These are phyloP conservation scores for Cutaneotrichosporon sp. DNA, from an alignment of 1,284 basidiomycete genomes.

Conservation along the genomic window DNA sequence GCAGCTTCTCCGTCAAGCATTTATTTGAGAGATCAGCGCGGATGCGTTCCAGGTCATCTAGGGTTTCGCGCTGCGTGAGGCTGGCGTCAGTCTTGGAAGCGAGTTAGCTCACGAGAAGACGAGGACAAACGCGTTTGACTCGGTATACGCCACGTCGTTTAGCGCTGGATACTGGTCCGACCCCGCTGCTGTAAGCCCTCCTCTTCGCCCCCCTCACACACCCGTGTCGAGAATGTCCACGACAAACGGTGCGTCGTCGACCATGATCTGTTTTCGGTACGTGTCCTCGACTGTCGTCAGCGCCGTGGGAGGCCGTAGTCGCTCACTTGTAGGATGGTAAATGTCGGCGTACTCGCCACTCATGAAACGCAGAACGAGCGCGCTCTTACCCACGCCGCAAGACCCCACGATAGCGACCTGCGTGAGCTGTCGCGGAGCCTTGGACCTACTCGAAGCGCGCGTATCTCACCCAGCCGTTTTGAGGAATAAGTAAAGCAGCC, in stretches of 20 bases:
- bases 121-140: slow-evolving; percentile 37
- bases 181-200: slow-evolving; percentile 24
- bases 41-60: slow-evolving; percentile 28
- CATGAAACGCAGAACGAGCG: slow-evolving; percentile 36
- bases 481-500: neutral
- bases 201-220: neutral
- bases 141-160: slow-evolving; percentile 34
- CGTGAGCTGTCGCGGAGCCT: neutral
- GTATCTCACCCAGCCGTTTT: neutral
- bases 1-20: slow-evolving; percentile 15
- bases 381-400: slow-evolving; percentile 39
- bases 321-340: slow-evolving; percentile 39
- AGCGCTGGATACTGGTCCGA: slow-evolving; percentile 34
- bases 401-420: slow-evolving; percentile 35
- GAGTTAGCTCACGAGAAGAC: slow-evolving; percentile 36
- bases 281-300: slow-evolving; percentile 33
- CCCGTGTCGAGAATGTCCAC: slow-evolving; percentile 42
- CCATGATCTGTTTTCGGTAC: slow-evolving; percentile 34
- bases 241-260: slow-evolving; percentile 31
- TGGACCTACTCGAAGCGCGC: neutral
- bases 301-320: neutral
- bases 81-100: slow-evolving; percentile 13
- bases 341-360: slow-evolving; percentile 33
- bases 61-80: slow-evolving; percentile 25
- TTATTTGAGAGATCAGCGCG: slow-evolving; percentile 33